Evolutionary conservation across 768 basidiomycete species (phyloP).

Genomic region (Panellus pusillus): DNA sequence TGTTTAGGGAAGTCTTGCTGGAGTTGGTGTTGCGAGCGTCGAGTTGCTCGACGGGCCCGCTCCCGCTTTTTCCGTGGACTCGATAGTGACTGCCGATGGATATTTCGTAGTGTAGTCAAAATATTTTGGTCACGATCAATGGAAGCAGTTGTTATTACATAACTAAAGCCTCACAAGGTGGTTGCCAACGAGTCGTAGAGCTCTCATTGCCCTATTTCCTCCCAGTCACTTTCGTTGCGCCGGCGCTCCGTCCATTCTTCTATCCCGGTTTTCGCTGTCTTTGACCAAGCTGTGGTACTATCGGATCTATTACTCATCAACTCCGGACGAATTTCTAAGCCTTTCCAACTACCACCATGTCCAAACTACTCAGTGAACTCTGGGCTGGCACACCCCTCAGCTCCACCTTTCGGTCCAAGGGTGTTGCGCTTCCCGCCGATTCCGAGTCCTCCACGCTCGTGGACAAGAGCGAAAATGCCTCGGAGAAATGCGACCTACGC

Average conservation of each 20-base stretch:
- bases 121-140: no score
- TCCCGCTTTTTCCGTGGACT: constrained; percentile 52
- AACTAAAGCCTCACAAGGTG: neutral
- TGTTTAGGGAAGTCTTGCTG: constrained; percentile 70
- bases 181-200: neutral
- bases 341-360: constrained; percentile 15
- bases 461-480: constrained; percentile 16
- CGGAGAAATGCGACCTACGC: constrained; percentile 70
- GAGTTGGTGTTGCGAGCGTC: constrained; percentile 64
- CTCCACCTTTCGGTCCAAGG: constrained; percentile 19
- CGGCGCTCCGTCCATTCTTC: constrained; percentile 10
- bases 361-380: constrained; percentile 20
- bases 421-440: constrained; percentile 21
- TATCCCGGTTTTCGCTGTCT: neutral
- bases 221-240: constrained; percentile 3
- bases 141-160: neutral
- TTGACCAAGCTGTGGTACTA: constrained; percentile 10
- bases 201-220: neutral
- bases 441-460: constrained; percentile 12
- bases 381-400: constrained; percentile 22
- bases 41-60: constrained; percentile 45
- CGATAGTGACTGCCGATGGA: constrained; percentile 52
- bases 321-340: neutral
- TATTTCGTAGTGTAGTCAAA: constrained; percentile 51
- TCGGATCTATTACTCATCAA: constrained; percentile 13